Base-by-base conservation (phyloP, 306 rosid species). In the Potentilla sterilis region DNA sequence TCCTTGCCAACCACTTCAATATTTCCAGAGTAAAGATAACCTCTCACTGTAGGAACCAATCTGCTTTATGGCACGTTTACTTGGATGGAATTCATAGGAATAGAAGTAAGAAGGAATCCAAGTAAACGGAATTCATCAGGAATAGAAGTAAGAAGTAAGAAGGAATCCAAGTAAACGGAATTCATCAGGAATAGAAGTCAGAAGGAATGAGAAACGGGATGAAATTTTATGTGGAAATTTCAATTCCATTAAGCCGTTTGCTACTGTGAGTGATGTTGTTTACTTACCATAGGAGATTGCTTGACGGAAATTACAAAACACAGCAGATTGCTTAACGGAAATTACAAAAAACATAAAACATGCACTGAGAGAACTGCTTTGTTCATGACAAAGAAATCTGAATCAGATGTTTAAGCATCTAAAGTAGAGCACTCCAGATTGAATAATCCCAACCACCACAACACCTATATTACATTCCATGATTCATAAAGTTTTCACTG, bases 391-490 rank as follows among this genome's bases (percentile, higher is more conserved):
- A 70, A 49, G 76, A 81, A 72, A 75, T 81, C 69, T 77, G 83
- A 82, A 81, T 81, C 67, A 51, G 73, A 90, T 66, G 84, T 81
- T 89, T 67, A 55, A 66, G 87, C 96, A 88, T 86, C 80, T 80
- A 77, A 75, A 77, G 82, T 75, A 82, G 68, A 82, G 71, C 77
- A 85, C 78, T 82, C 78, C 87, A 75, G 77, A 84, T 68, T 68
- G 77, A 86, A 78, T 75, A 79, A 86, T 77, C 85, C 80, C 85
- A 83, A 85, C 88, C 83, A 82, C 82, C 90, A 89, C 77, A 85
- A 80, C 80, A 68, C 48, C 85, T 70, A 89, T 85, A 82, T 86
- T 92, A 88, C 97, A 92, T 78, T 73, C 80, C 80, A 81, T 66
- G 64, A 83, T 78, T 78, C 87, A 79, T 63, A 75, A 74, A 74